These are phyloP conservation scores for Citrullus amarus DNA, from an alignment of 306 rosid species.

Conservation along the genomic window DNA sequence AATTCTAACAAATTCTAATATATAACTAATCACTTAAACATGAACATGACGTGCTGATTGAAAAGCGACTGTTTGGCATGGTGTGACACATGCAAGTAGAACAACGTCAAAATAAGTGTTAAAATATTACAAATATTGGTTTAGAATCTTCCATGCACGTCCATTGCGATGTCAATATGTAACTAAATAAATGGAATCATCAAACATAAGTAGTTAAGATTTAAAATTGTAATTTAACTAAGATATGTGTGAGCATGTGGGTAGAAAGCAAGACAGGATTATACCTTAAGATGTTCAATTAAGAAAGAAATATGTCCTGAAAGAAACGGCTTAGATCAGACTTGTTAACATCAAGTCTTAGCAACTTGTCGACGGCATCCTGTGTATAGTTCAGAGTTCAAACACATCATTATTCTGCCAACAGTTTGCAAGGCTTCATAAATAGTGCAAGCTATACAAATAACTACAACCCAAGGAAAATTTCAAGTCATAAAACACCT, in stretches of 20 bases:
- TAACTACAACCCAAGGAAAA: conserved; percentile 1
- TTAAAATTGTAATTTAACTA: not conserved
- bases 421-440: not conserved
- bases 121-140: not conserved
- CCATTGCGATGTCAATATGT: not conserved
- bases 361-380: conserved; percentile 56
- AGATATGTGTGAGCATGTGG: too few relatives aligned
- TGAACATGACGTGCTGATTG: not conserved
- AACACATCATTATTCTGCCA: not conserved
- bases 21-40: not conserved
- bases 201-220: not conserved
- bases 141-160: not conserved
- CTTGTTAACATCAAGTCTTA: conserved; percentile 50
- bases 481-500: conserved; percentile 32
- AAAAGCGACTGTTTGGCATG: not conserved
- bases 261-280: not conserved
- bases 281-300: conserved; percentile 11
- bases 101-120: not conserved
- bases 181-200: not conserved
- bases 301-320: conserved; percentile 40
- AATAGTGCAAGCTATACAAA: not conserved
- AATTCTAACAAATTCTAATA: not conserved
- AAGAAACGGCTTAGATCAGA: conserved; percentile 54
- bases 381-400: conserved; percentile 25
- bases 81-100: not conserved